These are phyloP conservation scores for Roridomyces roridus DNA, from an alignment of 768 basidiomycete species.

Conservation along the genomic window DNA sequence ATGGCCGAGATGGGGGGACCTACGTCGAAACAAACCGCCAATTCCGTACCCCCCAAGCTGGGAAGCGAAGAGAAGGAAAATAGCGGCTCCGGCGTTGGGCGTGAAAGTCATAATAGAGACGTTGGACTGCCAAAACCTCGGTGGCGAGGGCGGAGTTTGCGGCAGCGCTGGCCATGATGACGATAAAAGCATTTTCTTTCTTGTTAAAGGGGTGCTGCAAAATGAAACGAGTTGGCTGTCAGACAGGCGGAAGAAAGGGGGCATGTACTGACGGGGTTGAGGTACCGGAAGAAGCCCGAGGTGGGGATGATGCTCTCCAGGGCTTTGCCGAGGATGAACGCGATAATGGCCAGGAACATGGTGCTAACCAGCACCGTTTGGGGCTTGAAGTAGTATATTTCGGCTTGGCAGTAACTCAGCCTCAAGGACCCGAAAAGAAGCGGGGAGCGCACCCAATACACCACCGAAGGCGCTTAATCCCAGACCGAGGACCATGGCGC, in stretches of 20 bases:
- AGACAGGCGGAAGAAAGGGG: too few relatives aligned
- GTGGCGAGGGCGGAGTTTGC: conserved; percentile 37
- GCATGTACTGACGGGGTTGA: conserved; percentile 2
- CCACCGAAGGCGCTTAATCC: conserved; percentile 51
- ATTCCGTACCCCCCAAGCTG: conserved; percentile 38
- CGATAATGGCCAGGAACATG: conserved; percentile 38
- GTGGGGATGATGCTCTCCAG: conserved; percentile 16
- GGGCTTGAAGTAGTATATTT: conserved; percentile 50
- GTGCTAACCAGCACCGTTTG: conserved; percentile 41
- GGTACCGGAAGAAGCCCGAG: conserved; percentile 9
- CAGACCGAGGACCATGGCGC: conserved; percentile 52
- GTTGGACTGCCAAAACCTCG: conserved; percentile 39
- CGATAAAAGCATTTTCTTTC: conserved; percentile 15
- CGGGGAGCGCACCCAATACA: conserved; percentile 45
- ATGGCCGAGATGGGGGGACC: too few relatives aligned
- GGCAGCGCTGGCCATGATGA: conserved; percentile 26
- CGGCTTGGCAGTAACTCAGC: conserved; percentile 37
- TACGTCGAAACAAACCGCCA: conserved; percentile 22
- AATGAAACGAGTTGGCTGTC: too few relatives aligned
- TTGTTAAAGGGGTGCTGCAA: conserved; percentile 11
- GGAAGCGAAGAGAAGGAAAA: conserved; percentile 33
- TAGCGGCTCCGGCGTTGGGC: conserved; percentile 31
- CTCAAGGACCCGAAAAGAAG: not conserved
- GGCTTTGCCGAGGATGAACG: conserved; percentile 29
- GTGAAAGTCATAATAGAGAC: conserved; percentile 9